Base-by-base conservation (phyloP, 805 yeast genomes). In the Myxozyma vanderwaltii region DNA sequence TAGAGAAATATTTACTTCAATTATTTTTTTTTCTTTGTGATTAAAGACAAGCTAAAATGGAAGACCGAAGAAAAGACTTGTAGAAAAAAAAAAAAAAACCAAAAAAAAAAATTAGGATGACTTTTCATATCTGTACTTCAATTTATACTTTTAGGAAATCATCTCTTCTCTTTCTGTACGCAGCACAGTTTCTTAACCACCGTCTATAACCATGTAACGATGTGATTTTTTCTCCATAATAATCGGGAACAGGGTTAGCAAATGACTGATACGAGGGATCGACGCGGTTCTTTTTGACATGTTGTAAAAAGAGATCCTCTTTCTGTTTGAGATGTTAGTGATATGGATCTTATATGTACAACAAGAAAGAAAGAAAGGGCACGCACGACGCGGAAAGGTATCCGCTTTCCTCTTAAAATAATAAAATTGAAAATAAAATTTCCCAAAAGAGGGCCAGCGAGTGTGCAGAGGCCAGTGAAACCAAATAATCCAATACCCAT, bases 151-250 rank as follows among this genome's bases (percentile, higher is more conserved):
- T 51, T 19, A 59, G 26, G 35, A 61, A 57, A 48, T 57, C 61
- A 35, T 56, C 61, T 21, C 90, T 81, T 75, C 89, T 90, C 77
- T 91, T 84, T 72, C 86, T 84, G 78, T 87, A 94, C 38, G 96
- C 91, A 69, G 89, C 86, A 70, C 96, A 89, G 74, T 94, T 98
- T 70, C 98, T 84, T 69, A 94, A 79, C 99, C 99, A 94, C 73
- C 89, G 94, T 76, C 91, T 88, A 76, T 94, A 94, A 65, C 84
- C 91, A 67, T 83, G 82, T 70, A 92, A 75, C 54, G 95, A 86
- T 54, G 90, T 89, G 63, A 94, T 91, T 74, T 89, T 89, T 76
- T 94, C 99, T 41, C 99, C 99, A 72, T 94, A 94, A 76, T 91
- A 94, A 74, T 94, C 99, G n/a, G 97, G 97, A 48, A 94, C 96